Evolutionary conservation across 2,329 filamentous ascomycete species (phyloP).

Genomic region (Fusarium continuum): DNA sequence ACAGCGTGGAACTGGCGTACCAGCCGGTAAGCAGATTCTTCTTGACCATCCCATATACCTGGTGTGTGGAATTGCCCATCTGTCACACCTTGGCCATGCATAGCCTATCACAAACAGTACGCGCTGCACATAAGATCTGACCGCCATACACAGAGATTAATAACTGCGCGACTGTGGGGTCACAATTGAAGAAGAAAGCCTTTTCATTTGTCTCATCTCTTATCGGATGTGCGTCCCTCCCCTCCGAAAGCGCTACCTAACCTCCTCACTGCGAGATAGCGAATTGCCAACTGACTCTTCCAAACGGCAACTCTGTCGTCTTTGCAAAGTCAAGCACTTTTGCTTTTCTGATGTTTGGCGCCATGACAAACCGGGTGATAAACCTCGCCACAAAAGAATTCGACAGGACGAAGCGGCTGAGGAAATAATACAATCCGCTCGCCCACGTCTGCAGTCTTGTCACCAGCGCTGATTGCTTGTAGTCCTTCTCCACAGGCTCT

Average conservation of each 20-base stretch:
- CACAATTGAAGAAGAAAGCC: not conserved
- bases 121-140: too few species aligned
- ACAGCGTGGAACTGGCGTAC: not conserved
- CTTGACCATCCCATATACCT: not conserved
- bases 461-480: conserved; percentile 15
- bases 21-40: not conserved
- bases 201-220: not conserved
- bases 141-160: not conserved
- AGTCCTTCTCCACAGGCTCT: conserved; percentile 20
- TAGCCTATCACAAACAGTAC: not conserved
- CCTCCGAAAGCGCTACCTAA: not conserved
- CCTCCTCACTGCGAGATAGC: not conserved
- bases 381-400: conserved; percentile 6
- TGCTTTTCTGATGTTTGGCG: conserved; percentile 14
- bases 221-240: not conserved
- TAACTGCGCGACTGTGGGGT: not conserved
- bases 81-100: not conserved
- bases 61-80: not conserved
- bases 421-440: conserved; percentile 38
- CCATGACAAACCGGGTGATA: conserved; percentile 7
- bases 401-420: conserved; percentile 31
- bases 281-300: conserved; percentile 2
- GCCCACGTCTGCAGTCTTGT: conserved; percentile 44
- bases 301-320: not conserved
- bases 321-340: not conserved